Percentiles rank a stretch among this genome's conserved stretches.
Evolutionary conservation across 192 early-diverging fungal genomes (phyloP).

Genomic region (Geranomyces variabilis): DNA sequence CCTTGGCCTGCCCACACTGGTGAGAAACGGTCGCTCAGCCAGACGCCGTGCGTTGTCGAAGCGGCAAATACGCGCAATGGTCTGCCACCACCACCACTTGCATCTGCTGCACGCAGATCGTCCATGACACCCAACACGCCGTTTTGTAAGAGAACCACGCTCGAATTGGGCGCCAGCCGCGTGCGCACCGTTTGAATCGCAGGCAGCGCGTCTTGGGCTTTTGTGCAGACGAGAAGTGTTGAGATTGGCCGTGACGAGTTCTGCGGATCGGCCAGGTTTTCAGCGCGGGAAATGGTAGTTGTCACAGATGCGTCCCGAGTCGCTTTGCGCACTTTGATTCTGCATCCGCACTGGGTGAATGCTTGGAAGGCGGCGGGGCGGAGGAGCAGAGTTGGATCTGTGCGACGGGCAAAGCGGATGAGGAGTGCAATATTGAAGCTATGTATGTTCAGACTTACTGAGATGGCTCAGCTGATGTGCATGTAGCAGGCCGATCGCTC

Average conservation of each 20-base stretch:
- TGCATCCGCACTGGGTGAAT: conserved; percentile 4
- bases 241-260: conserved; percentile 37
- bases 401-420: neutral
- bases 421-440: too few species aligned
- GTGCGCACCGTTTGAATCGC: conserved; percentile 53
- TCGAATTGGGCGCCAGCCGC: conserved; percentile 48
- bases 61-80: neutral
- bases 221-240: conserved; percentile 64
- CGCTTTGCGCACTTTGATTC: neutral
- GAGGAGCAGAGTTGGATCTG: conserved; percentile 60
- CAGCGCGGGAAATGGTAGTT: neutral
- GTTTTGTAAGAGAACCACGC: conserved; percentile 69
- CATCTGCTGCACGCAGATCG: neutral
- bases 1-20: conserved; percentile 62
- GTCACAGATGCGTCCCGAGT: neutral
- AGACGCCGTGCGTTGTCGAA: conserved; percentile 59
- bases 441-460: neutral
- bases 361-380: conserved; percentile 50
- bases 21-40: conserved; percentile 46
- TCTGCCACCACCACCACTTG: too few species aligned
- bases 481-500: conserved; percentile 71
- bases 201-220: conserved; percentile 63
- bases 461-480: conserved; percentile 58
- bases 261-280: too few species aligned
- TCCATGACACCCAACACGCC: conserved; percentile 58